Evolutionary conservation across 768 basidiomycete genomes (phyloP).

Genomic region (Pleurotus djamor): DNA sequence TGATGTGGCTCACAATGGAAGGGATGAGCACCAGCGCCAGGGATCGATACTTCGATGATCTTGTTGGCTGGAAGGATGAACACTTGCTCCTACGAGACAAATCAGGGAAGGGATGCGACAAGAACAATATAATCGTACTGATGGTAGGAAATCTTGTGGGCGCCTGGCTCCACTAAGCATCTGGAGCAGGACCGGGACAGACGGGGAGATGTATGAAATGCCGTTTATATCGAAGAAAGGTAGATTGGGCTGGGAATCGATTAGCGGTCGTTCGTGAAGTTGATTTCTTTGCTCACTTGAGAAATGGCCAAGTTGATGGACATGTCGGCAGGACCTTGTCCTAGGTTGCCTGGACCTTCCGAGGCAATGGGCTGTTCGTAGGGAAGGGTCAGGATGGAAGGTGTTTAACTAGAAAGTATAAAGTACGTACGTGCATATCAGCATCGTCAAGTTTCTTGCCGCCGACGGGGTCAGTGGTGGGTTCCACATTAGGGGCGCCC

Average conservation of each 20-base stretch:
- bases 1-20: slow-evolving; percentile 23
- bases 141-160: slow-evolving; percentile 45
- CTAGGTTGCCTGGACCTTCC: slow-evolving; percentile 15
- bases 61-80: slow-evolving; percentile 38
- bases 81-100: slow-evolving; percentile 12
- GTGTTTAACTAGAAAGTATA: no score
- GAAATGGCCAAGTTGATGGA: slow-evolving; percentile 18
- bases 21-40: slow-evolving; percentile 36
- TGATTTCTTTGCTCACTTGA: slow-evolving; percentile 8
- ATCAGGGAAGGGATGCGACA: not conserved
- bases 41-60: slow-evolving; percentile 45
- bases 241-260: slow-evolving; percentile 19
- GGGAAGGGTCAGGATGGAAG: no score
- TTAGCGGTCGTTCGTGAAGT: not conserved
- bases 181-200: slow-evolving; percentile 49
- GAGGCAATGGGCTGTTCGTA: slow-evolving; percentile 10
- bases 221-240: slow-evolving; percentile 29
- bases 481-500: slow-evolving; percentile 29
- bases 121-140: slow-evolving; percentile 7
- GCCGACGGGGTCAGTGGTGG: slow-evolving; percentile 21
- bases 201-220: slow-evolving; percentile 33
- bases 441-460: slow-evolving; percentile 19
- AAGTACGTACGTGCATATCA: slow-evolving; percentile 23
- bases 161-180: slow-evolving; percentile 46
- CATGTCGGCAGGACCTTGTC: slow-evolving; percentile 17